phyloP scores from a whole-genome alignment of 768 basidiomycete species.

The Ramaria sp. region DNA sequence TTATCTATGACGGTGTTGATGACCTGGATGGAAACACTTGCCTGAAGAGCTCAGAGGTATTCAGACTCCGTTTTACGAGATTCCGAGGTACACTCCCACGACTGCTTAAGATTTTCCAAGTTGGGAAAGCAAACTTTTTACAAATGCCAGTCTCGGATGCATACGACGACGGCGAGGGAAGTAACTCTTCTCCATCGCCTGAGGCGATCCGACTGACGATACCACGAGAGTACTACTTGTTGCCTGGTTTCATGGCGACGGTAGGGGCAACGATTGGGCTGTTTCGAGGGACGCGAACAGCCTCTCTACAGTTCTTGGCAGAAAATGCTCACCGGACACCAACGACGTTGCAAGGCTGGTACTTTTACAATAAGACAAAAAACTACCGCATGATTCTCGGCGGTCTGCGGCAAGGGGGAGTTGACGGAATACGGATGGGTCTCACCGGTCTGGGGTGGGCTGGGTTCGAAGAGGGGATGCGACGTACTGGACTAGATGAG shows the following conservation, averaged over 20 bases:
- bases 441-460: conserved; percentile 37
- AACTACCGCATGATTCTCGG: conserved; percentile 77
- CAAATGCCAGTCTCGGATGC: too few relatives aligned
- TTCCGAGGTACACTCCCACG: too few relatives aligned
- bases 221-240: conserved; percentile 46
- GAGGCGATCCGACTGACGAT: conserved; percentile 29
- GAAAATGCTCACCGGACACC: conserved; percentile 87
- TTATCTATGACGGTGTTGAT: too few relatives aligned
- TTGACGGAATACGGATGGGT: conserved; percentile 42
- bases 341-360: conserved; percentile 83
- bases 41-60: too few relatives aligned
- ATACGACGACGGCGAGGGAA: too few relatives aligned
- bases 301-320: conserved; percentile 76
- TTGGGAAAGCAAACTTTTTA: too few relatives aligned
- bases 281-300: conserved; percentile 57
- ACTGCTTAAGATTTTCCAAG: too few relatives aligned
- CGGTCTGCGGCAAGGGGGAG: conserved; percentile 55
- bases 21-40: too few relatives aligned
- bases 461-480: conserved; percentile 34
- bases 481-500: conserved; percentile 24
- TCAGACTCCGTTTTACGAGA: too few relatives aligned
- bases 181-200: not conserved
- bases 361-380: conserved; percentile 93
- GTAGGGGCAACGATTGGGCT: conserved; percentile 62
- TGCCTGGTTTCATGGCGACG: conserved; percentile 49